phyloP scores from a whole-genome alignment of 2,329 filamentous ascomycete species.

The Cercospora canescens region DNA sequence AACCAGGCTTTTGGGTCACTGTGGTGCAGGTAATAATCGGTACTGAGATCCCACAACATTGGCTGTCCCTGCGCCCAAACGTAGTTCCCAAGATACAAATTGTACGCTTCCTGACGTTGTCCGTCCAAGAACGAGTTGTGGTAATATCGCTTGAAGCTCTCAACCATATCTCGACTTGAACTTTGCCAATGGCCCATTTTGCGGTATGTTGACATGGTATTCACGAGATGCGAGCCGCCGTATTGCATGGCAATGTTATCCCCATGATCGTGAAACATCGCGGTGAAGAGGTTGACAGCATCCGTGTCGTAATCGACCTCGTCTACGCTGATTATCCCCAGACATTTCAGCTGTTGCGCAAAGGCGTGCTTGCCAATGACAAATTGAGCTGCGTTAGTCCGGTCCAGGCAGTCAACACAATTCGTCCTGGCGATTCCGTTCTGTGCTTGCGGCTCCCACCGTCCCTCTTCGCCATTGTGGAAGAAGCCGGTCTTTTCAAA shows the following conservation, averaged over 20 bases:
- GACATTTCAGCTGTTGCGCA: slow-evolving; percentile 85
- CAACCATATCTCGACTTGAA: slow-evolving; percentile 96
- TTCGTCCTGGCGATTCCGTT: slow-evolving; percentile 94
- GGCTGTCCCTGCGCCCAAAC: slow-evolving; percentile 83
- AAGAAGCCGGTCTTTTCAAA: slow-evolving; percentile 89
- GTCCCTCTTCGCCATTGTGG: slow-evolving; percentile 77
- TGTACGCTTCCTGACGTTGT: slow-evolving; percentile 97
- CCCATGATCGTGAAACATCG: slow-evolving; percentile 95
- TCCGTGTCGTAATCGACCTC: slow-evolving; percentile 91
- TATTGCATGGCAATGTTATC: slow-evolving; percentile 98
- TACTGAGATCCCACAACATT: slow-evolving; percentile 94
- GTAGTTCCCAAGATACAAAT: slow-evolving; percentile 95
- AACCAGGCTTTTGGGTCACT: slow-evolving; percentile 75
- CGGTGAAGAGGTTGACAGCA: slow-evolving; percentile 91
- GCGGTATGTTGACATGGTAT: slow-evolving; percentile 98
- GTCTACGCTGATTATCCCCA: slow-evolving; percentile 80
- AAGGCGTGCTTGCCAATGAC: slow-evolving; percentile 94
- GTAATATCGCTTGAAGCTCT: slow-evolving; percentile 98
- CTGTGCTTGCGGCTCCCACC: slow-evolving; percentile 69
- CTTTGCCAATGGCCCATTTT: slow-evolving; percentile 99
- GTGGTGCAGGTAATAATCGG: slow-evolving; percentile 96
- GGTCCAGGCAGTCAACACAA: slow-evolving; percentile 95
- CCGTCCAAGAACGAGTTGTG: slow-evolving; percentile 98
- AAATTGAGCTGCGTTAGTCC: slow-evolving; percentile 96
- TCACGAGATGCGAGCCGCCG: slow-evolving; percentile 93